Evolutionary conservation across 768 basidiomycete species (phyloP).

Genomic region (Tulasnella sp.): DNA sequence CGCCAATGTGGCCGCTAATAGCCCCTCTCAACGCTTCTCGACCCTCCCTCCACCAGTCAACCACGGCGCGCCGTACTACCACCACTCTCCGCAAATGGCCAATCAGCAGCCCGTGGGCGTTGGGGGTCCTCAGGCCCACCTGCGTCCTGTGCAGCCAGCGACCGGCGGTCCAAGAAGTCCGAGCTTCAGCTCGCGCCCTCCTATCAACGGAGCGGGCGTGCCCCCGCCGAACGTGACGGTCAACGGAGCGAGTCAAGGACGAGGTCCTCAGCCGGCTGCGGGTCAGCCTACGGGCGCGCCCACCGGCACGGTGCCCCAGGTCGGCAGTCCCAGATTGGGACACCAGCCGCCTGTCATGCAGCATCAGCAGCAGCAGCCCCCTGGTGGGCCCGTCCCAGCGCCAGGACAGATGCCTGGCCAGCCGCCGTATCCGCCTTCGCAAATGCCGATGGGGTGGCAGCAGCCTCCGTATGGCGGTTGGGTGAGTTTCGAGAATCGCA

Average conservation of each 20-base stretch:
- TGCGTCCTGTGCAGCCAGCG: conserved; percentile 38
- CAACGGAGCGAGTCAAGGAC: background rate
- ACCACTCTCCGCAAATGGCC: conserved; percentile 38
- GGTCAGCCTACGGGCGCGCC: background rate
- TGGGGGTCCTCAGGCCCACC: conserved; percentile 45
- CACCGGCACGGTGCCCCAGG: background rate
- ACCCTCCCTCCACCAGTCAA: conserved; percentile 43
- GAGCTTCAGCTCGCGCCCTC: background rate
- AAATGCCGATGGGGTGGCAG: background rate
- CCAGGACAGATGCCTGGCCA: conserved; percentile 1
- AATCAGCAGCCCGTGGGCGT: conserved; percentile 44
- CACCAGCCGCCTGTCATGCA: conserved; percentile 9
- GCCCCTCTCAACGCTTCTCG: background rate
- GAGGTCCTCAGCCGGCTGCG: background rate
- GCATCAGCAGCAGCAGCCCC: conserved; percentile 34
- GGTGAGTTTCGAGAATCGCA: background rate
- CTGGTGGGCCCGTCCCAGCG: conserved; percentile 35
- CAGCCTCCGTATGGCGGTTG: background rate
- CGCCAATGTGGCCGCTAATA: background rate
- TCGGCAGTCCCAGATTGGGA: conserved; percentile 6
- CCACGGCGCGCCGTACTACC: conserved; percentile 35
- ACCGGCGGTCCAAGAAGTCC: background rate
- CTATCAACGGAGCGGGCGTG: background rate
- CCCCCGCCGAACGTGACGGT: background rate
- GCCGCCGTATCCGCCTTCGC: background rate